Evolutionary conservation across 139 green algal species (phyloP).

Genomic region (Picochlorum sp.): DNA sequence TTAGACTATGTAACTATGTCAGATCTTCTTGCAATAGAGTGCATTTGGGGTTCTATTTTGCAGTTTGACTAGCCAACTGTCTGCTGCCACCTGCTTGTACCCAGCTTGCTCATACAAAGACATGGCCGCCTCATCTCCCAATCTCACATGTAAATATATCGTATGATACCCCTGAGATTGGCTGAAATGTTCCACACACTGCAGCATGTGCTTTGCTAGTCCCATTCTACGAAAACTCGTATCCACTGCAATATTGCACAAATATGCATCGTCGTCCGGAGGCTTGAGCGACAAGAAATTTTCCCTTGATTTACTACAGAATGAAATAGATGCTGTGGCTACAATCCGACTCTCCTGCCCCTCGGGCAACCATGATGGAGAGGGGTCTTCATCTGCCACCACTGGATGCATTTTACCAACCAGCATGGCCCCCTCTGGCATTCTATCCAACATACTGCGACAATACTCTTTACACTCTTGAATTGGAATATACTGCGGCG

Average conservation of each 20-base stretch:
- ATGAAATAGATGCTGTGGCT: constrained; percentile 5
- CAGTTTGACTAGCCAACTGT: constrained; percentile 8
- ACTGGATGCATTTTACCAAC: neutral
- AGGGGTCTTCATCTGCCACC: neutral
- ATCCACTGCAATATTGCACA: constrained; percentile 18
- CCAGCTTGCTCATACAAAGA: constrained; percentile 6
- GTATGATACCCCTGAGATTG: neutral
- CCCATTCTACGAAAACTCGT: constrained; percentile 7
- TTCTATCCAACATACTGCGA: neutral
- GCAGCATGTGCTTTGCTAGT: constrained; percentile 10
- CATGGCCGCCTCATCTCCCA: constrained; percentile 1
- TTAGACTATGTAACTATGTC: neutral
- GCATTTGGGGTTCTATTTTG: neutral
- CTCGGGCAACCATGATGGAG: neutral
- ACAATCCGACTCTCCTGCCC: neutral
- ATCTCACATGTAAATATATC: constrained; percentile 10
- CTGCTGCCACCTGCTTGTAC: constrained; percentile 2
- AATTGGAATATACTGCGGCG: neutral
- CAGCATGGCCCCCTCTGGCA: constrained; percentile 1
- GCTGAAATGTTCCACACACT: neutral
- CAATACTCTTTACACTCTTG: neutral
- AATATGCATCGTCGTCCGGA: constrained; percentile 13
- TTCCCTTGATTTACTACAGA: constrained; percentile 5
- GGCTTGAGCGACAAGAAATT: constrained; percentile 7
- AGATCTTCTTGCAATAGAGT: constrained; percentile 2